These are phyloP conservation scores for Fusarium phyllophilum DNA, from an alignment of 2,329 filamentous ascomycete species.

Conservation along the genomic window DNA sequence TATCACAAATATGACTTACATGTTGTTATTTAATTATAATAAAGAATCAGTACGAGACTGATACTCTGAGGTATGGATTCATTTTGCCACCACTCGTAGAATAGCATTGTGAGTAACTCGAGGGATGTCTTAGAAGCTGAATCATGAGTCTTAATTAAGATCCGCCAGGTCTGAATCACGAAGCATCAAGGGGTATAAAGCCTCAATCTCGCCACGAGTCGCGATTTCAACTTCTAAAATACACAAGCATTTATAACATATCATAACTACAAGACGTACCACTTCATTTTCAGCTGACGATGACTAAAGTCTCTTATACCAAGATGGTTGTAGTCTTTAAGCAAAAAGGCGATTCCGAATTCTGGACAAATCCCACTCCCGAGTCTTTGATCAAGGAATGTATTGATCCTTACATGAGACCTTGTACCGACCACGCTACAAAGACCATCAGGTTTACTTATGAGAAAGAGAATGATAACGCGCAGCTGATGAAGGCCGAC, in stretches of 20 bases:
- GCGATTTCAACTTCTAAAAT: fast-evolving
- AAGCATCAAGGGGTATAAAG: fast-evolving
- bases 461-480: not conserved
- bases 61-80: fast-evolving
- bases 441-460: not conserved
- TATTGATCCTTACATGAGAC: not conserved
- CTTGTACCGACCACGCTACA: not conserved
- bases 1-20: too few relatives aligned
- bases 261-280: fast-evolving
- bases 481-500: not conserved
- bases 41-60: not conserved
- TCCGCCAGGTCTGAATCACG: fast-evolving
- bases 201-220: not conserved
- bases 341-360: not conserved
- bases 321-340: not conserved
- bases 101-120: fast-evolving
- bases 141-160: fast-evolving
- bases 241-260: fast-evolving
- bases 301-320: not conserved
- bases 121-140: fast-evolving
- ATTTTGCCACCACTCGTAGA: fast-evolving
- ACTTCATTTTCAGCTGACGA: fast-evolving
- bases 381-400: not conserved
- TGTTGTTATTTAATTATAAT: not conserved
- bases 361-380: not conserved